phyloP scores from a whole-genome alignment of 495 filamentous ascomycete species.

The Apiosordaria backusii region DNA sequence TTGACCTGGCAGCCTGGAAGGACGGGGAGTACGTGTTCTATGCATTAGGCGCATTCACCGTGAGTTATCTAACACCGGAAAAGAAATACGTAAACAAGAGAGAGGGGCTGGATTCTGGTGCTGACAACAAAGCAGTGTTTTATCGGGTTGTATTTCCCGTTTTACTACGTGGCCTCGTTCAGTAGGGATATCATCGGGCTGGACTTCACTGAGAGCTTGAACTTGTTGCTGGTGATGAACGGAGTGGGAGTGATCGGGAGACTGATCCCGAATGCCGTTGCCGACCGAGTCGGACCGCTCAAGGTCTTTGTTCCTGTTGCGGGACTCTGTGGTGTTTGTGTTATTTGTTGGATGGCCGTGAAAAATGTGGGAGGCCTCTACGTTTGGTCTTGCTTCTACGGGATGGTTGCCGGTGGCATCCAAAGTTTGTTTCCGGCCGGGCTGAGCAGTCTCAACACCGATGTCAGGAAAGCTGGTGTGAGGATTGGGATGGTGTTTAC shows the following conservation, averaged over 20 bases:
- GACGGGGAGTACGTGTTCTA: constrained; percentile 39
- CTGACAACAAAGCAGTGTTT: constrained; percentile 39
- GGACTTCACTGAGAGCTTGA: constrained; percentile 53
- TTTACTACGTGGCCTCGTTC: constrained; percentile 68
- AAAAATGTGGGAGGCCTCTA: constrained; percentile 49
- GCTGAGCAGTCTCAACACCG: constrained; percentile 57
- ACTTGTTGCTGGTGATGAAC: constrained; percentile 71
- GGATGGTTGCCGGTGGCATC: constrained; percentile 60
- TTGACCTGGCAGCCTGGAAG: constrained; percentile 41
- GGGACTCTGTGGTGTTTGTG: constrained; percentile 48
- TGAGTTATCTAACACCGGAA: not conserved
- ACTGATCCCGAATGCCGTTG: constrained; percentile 59
- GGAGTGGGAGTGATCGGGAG: constrained; percentile 62
- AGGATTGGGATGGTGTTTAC: constrained; percentile 79
- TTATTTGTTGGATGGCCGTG: constrained; percentile 64
- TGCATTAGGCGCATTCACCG: not conserved
- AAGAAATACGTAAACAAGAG: not conserved
- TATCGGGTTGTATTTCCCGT: constrained; percentile 75
- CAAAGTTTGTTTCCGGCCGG: constrained; percentile 65
- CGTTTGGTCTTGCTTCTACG: constrained; percentile 63
- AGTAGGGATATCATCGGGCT: constrained; percentile 48
- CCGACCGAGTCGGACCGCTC: constrained; percentile 59
- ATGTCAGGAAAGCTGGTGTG: constrained; percentile 64
- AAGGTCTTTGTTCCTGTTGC: constrained; percentile 59
- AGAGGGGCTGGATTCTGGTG: too few relatives aligned